Base-by-base conservation (phyloP, 805 yeast species). In the Jamesozyma hellenica region DNA sequence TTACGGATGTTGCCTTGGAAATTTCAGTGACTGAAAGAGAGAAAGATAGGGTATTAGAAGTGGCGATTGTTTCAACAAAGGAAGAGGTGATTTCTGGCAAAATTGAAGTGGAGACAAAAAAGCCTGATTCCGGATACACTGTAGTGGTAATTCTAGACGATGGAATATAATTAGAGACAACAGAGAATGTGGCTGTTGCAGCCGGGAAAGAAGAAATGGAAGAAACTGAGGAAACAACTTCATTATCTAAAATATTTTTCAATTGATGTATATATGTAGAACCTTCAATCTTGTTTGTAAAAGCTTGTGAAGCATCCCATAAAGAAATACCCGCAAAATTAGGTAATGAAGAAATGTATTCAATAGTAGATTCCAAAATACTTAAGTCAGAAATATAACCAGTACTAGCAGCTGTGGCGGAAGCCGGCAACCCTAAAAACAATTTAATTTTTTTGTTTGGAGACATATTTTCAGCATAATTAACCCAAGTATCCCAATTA, bases 281-380 rank as follows among this genome's bases (percentile, higher is more conserved):
- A 28, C 73, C 79, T 42, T 66, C 65, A 28, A 67, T 65, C 35
- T 56, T 51, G 39, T 69, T 65, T 47, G 74, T 69, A 43, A 67
- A 60, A 32, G 78, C 88, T 52, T 80, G 82, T 32, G 87, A 77
- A 12, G 94, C 95, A 61, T 86, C 95, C 96, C 97, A 88, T 44
- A 87, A 64, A 71, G 81, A 75, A 53, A 88, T 71, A 46, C 97
- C 97, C 38, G 94, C 96, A 55, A 87, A 82, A 51, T 71, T 70
- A 15, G 74, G 74, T 47, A 75, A 75, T 9, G 80, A 67, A 13
- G 86, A 83, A 49, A 88, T 74, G 27, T 87, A 82, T 17, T 81
- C 81, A 49, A 87, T 73, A 44, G 75, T 68, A 3, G 67, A 46
- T 39, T 68, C 46, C 28, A 67, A 47, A 4, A 58, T 36, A 31